Evolutionary conservation across 1,284 basidiomycete genomes (phyloP), one percentile per base, ranked within the genome.

Genomic region (Coniophora puteana): DNA sequence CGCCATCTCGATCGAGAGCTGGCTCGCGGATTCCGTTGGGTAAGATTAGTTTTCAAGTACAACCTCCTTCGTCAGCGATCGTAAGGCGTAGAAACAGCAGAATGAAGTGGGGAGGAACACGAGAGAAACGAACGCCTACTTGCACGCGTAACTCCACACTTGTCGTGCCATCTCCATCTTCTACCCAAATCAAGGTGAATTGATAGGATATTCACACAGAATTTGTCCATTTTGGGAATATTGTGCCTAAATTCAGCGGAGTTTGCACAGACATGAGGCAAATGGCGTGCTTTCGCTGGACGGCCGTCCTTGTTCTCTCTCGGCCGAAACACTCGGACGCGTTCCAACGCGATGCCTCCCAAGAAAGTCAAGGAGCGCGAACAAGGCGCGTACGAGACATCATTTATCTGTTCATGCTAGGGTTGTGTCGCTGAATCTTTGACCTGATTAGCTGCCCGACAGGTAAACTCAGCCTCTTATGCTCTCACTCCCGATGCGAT

Each of bases 401-500:
- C 41, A 28, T 51, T 51, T 38, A 48, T 40, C 58, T 43, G 39
- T 43, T 27, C 14, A 6, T 20, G 13, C 26, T 31, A 24, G 18
- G 5, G 4, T 4, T 4, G 11, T 18, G 4, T 13, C 8, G 10
- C 16, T 21, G 18, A 23, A 16, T 20, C 14, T 29, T 36, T 4
- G 28, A 13, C n/a, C 21, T 34, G 21, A 1, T 14, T 46, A 76
- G 75, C 65, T 40, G 57, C 64, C 38, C 68, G 72, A 41, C 64
- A 69, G 49, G 67, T 58, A 14, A 61, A 68, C 33, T 53, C 60
- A 64, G 63, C 71, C n/a, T 62, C 71, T 24, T 72, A 75, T 49
- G 65, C 63, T 7, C 62, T 83, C 18, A 69, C 80, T 13, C 68
- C 77, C 2, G 84, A 88, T 43, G 61, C 84, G 30, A 70, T 90